Percentiles rank a stretch among this genome's conserved stretches.
phyloP scores from a whole-genome alignment of 148 eudicot genomes.

The Suaeda aralocaspica region DNA sequence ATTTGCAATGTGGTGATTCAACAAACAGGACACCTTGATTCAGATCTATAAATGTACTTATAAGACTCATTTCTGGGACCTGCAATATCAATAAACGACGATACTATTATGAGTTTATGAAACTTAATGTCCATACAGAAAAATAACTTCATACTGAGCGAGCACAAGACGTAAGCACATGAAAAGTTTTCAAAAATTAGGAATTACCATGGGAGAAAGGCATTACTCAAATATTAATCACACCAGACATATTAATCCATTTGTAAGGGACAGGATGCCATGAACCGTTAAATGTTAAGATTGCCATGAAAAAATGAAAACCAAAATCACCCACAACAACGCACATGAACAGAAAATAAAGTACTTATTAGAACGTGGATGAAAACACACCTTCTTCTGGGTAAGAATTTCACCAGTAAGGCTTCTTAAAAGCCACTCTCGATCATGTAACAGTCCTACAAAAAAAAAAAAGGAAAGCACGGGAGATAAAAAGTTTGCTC shows the following conservation, averaged over 20 bases:
- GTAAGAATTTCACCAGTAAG: constrained; percentile 83
- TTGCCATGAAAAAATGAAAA: too few relatives aligned
- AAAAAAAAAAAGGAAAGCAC: constrained; percentile 14
- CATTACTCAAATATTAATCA: too few relatives aligned
- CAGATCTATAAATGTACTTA: constrained; percentile 66
- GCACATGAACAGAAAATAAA: background rate
- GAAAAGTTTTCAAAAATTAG: background rate
- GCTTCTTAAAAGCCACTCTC: constrained; percentile 91
- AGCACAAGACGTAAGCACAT: background rate
- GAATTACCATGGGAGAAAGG: background rate
- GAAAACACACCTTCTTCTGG: constrained; percentile 69
- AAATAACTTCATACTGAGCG: background rate
- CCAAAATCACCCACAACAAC: background rate
- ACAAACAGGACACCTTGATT: constrained; percentile 50
- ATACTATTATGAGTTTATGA: background rate
- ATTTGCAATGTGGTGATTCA: constrained; percentile 74
- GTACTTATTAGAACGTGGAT: background rate
- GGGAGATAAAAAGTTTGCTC: background rate
- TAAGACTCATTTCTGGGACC: constrained; percentile 86
- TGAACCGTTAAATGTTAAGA: too few relatives aligned
- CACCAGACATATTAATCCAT: too few relatives aligned
- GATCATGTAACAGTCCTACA: constrained; percentile 81
- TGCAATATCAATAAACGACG: constrained; percentile 25
- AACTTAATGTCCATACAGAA: background rate
- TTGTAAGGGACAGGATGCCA: too few relatives aligned